Evolutionary conservation across 2,329 filamentous ascomycete species (phyloP), one percentile per base, ranked within the genome.

Genomic region (Zymoseptoria ardabiliae): DNA sequence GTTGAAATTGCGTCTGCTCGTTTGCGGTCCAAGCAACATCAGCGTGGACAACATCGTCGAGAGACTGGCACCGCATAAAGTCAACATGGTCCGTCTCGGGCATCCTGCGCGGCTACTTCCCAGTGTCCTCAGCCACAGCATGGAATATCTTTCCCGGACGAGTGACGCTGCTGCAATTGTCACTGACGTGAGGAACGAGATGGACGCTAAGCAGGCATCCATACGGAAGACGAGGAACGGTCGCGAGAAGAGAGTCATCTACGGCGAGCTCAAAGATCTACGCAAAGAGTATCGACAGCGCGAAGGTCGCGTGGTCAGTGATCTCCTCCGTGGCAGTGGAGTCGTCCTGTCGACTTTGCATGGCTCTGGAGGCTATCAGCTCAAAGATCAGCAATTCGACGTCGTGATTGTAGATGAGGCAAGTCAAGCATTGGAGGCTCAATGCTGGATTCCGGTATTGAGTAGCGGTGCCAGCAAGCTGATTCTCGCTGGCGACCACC

Each of bases 11-110:
- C 85, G 91, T 1, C 80, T 97, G 10, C 81, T 97, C 1, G 93
- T 97, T n/a, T 97, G 94, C 69, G 94, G 93, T 0, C 94, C 94
- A 0, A 96, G 91, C 28, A 99, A 99, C 72, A 92, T 99, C 67
- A 94, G 91, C 0, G 94, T 99, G 1, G 94, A 99, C 81, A 99
- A 99, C 71, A 96, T 99, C 59, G 92, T 97, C 8, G 94, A 99
- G 75, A 86, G 94, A 7, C 82, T 97, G 1, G 85, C 91, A 1
- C 85, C 89, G 0, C 89, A 92, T 73, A 91, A 91, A 69, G 81
- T 97, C 1, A 88, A 91, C 0, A 91, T 97, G 68, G 83, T 97
- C 41, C 88, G 94, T 1, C 83, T 99, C 0, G 94, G 94, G 1
- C 94, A 99, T 73, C 94, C 94, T 0, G 94, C 94, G 1, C 86